Conservation (phyloP, 202 grass and related monocot species). For the Panicum hallii region DNA sequence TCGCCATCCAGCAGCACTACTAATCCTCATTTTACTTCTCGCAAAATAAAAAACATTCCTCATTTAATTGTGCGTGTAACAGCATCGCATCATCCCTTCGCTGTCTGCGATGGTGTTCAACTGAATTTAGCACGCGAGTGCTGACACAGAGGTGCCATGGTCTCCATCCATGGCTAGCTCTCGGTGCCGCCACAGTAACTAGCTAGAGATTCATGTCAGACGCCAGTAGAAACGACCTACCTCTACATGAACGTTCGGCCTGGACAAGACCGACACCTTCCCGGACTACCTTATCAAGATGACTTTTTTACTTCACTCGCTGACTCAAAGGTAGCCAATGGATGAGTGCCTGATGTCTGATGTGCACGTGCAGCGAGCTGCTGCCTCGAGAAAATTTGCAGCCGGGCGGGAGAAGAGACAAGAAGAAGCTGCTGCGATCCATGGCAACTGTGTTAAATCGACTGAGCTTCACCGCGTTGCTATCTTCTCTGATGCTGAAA, state of each 20-base stretch:
- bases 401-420: neutral
- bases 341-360: neutral
- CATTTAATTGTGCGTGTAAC: neutral
- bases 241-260: conserved; percentile 30
- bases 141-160: neutral
- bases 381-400: too few species aligned
- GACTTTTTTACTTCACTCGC: conserved; percentile 2
- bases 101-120: neutral
- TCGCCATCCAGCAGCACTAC: neutral
- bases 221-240: conserved; percentile 17
- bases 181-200: neutral
- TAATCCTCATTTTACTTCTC: too few species aligned
- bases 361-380: too few species aligned
- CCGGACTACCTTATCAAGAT: neutral
- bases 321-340: neutral
- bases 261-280: conserved; percentile 44
- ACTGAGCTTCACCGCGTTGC: too few species aligned
- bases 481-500: neutral
- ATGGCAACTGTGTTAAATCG: too few species aligned
- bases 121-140: neutral
- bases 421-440: too few species aligned
- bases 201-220: neutral
- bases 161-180: neutral
- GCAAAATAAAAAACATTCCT: neutral
- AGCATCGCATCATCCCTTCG: neutral